Conservation (phyloP, 129 eudicot species). For the Kitagawia praeruptora region DNA sequence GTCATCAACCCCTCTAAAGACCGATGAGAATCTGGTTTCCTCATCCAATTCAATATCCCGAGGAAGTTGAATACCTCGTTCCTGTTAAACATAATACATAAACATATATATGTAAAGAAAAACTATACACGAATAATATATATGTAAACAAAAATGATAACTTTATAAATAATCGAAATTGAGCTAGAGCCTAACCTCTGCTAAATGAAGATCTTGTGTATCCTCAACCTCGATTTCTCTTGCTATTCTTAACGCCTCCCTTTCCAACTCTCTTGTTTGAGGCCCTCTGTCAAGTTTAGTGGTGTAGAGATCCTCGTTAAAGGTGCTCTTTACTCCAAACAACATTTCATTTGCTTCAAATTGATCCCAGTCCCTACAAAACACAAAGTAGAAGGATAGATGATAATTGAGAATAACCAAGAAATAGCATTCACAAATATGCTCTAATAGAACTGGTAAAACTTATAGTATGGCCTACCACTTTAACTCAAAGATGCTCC, state of each 20-base stretch:
- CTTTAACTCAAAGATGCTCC: background rate
- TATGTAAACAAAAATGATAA: background rate
- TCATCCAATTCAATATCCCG: conserved; percentile 68
- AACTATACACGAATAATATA: background rate
- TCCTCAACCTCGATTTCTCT: conserved; percentile 95
- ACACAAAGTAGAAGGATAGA: conserved; percentile 10
- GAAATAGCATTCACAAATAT: background rate
- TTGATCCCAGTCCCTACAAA: conserved; percentile 89
- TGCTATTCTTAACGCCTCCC: conserved; percentile 82
- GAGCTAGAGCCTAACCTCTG: conserved; percentile 52
- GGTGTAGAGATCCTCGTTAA: conserved; percentile 85
- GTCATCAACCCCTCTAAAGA: conserved; percentile 64
- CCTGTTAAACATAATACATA: conserved; percentile 32
- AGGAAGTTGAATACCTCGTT: conserved; percentile 65
- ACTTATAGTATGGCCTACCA: background rate
- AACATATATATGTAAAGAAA: background rate
- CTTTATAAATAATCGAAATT: background rate
- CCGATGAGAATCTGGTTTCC: conserved; percentile 86
- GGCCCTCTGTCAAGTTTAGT: conserved; percentile 94
- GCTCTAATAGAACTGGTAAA: background rate
- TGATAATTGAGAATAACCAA: background rate
- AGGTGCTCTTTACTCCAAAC: conserved; percentile 96
- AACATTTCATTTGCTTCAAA: conserved; percentile 81
- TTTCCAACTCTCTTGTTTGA: conserved; percentile 76
- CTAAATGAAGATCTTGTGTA: conserved; percentile 87